phyloP scores from a whole-genome alignment of 2,329 filamentous ascomycete species.

The Aspergillus sp. region DNA sequence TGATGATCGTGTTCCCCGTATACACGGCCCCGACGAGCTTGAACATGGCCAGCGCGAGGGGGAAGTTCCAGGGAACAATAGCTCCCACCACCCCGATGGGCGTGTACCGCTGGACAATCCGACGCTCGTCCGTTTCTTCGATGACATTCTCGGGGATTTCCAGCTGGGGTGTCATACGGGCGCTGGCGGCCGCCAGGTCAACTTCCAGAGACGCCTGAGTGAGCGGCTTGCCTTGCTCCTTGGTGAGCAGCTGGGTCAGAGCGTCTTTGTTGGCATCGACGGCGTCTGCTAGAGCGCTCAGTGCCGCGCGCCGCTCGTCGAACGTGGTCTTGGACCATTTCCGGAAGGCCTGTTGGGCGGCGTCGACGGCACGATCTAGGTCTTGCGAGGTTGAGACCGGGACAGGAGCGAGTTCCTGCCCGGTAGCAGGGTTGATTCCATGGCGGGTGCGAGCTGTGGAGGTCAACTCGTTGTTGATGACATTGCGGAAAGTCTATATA shows the following conservation, averaged over 20 bases:
- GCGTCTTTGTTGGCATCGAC: constrained; percentile 29
- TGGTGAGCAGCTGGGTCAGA: constrained; percentile 33
- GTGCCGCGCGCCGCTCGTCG: constrained; percentile 25
- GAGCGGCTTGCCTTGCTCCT: constrained; percentile 37
- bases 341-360: constrained; percentile 42
- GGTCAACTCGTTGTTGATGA: constrained; percentile 44
- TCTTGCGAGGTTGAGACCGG: constrained; percentile 44
- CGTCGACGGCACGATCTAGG: constrained; percentile 44
- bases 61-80: constrained; percentile 55
- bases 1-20: constrained; percentile 48
- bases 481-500: constrained; percentile 41
- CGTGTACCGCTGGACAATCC: constrained; percentile 27
- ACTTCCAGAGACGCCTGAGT: constrained; percentile 21
- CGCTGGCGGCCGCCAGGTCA: constrained; percentile 16
- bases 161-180: constrained; percentile 14
- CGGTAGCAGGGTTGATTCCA: constrained; percentile 46
- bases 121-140: constrained; percentile 38
- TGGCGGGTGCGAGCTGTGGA: constrained; percentile 39
- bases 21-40: constrained; percentile 46
- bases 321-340: constrained; percentile 36
- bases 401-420: constrained; percentile 43
- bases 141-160: constrained; percentile 42
- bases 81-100: constrained; percentile 40
- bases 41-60: constrained; percentile 35
- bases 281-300: constrained; percentile 26